Conservation (phyloP, 2,329 filamentous ascomycete species). For the Penicillium vulpinum region DNA sequence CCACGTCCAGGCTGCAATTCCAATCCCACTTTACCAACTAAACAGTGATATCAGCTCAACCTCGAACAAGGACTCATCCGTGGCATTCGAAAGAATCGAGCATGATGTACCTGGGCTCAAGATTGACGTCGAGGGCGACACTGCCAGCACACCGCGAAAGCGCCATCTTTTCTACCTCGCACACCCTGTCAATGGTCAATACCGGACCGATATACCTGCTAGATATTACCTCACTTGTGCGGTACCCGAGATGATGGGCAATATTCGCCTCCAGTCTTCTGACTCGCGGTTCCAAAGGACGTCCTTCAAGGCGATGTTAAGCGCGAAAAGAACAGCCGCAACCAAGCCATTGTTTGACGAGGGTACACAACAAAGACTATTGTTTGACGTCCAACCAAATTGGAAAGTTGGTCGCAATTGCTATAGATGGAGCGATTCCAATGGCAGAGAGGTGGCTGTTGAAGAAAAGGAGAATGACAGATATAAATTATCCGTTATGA, state of each 20-base stretch:
- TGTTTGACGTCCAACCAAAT: conserved; percentile 7
- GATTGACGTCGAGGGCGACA: neutral
- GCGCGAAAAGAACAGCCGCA: neutral
- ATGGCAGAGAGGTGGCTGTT: conserved; percentile 3
- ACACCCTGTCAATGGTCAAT: conserved; percentile 18
- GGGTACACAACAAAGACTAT: neutral
- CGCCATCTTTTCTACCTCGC: conserved; percentile 12
- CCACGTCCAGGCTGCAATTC: neutral
- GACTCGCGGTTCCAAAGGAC: conserved; percentile 4
- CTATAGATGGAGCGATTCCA: conserved; percentile 9
- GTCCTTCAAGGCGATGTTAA: conserved; percentile 1
- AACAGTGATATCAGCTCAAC: neutral
- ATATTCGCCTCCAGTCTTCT: conserved; percentile 14
- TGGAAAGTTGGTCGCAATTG: conserved; percentile 2
- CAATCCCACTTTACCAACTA: neutral
- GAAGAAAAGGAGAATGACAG: neutral
- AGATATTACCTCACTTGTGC: conserved; percentile 17
- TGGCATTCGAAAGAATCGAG: conserved; percentile 3
- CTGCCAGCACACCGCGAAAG: neutral
- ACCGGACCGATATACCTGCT: conserved; percentile 17
- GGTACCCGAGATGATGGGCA: conserved; percentile 7
- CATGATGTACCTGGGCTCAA: neutral
- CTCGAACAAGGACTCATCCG: neutral
- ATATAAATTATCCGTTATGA: conserved; percentile 6
- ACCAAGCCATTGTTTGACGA: neutral